A percentile compares a stretch with the other conserved stretches of the same genome.
Evolutionary conservation across 768 basidiomycete genomes (phyloP).

Genomic region (Neoboletus subvelutipes): DNA sequence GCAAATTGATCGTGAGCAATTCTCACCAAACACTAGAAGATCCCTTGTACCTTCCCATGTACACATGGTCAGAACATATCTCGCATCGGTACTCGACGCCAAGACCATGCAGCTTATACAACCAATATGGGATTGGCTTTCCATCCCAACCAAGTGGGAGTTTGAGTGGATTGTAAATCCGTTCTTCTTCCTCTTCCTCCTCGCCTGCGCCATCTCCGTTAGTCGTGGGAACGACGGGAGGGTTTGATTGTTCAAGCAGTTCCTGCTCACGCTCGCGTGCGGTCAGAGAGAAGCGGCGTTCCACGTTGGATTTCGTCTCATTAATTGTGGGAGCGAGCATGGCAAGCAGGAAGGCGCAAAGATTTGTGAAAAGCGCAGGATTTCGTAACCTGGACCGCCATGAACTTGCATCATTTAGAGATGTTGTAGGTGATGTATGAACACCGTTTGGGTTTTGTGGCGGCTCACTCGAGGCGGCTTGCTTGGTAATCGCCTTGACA

Average conservation of each 20-base stretch:
- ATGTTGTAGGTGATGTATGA: constrained; percentile 26
- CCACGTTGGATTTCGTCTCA: constrained; percentile 95
- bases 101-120: constrained; percentile 96
- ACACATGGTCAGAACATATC: constrained; percentile 95
- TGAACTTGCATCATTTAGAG: constrained; percentile 31
- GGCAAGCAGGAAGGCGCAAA: constrained; percentile 65
- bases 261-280: constrained; percentile 98
- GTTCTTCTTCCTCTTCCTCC: constrained; percentile 93
- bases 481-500: constrained; percentile 82
- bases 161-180: constrained; percentile 97
- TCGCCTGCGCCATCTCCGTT: constrained; percentile 51
- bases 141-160: constrained; percentile 97
- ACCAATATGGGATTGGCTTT: constrained; percentile 98
- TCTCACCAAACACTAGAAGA: neutral
- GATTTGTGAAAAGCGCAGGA: constrained; percentile 70
- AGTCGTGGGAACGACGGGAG: constrained; percentile 48
- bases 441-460: constrained; percentile 36
- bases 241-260: constrained; percentile 65
- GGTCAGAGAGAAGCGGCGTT: constrained; percentile 93
- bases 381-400: constrained; percentile 54
- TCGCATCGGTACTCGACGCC: constrained; percentile 99
- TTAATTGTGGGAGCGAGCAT: constrained; percentile 65
- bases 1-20: constrained; percentile 17
- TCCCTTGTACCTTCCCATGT: constrained; percentile 81
- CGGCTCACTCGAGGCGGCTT: constrained; percentile 44